These are phyloP conservation scores for Micractinium sp. DNA, from an alignment of 139 green algal genomes.

Conservation along the genomic window DNA sequence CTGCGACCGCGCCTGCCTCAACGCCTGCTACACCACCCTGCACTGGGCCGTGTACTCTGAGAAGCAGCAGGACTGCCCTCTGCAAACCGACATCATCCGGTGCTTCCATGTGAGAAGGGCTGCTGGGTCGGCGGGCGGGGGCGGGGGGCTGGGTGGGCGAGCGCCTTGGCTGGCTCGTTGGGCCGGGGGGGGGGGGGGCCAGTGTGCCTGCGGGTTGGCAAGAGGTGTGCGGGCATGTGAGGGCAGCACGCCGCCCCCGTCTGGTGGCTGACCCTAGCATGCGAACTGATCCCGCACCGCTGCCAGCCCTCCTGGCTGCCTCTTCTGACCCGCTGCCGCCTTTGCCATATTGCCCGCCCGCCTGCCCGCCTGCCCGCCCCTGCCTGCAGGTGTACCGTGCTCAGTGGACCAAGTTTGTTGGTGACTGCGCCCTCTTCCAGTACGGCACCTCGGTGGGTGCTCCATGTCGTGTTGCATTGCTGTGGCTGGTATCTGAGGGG, in stretches of 20 bases:
- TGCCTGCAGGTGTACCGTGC: slow-evolving; percentile 21
- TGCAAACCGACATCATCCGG: slow-evolving; percentile 27
- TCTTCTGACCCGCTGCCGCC: too few species aligned
- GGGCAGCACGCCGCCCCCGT: too few species aligned
- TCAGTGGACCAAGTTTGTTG: slow-evolving; percentile 36
- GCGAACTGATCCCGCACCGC: too few species aligned
- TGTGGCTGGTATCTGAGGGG: background rate
- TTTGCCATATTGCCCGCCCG: background rate
- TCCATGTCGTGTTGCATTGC: background rate
- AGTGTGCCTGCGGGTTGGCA: background rate
- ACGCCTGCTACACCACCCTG: slow-evolving; percentile 29
- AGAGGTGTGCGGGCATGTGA: too few species aligned
- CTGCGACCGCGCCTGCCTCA: slow-evolving; percentile 40
- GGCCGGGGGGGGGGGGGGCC: background rate
- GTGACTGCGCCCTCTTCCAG: slow-evolving; percentile 42
- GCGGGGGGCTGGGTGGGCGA: too few species aligned
- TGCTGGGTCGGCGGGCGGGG: too few species aligned
- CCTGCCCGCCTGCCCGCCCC: background rate
- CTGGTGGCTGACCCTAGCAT: too few species aligned
- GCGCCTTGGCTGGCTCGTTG: background rate
- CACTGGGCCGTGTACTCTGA: slow-evolving; percentile 30
- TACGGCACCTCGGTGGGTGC: slow-evolving; percentile 7
- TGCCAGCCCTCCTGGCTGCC: too few species aligned
- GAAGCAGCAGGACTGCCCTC: slow-evolving; percentile 24
- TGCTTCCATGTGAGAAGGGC: slow-evolving; percentile 30